Percentiles rank a stretch among this genome's conserved stretches.
Evolutionary conservation across 768 basidiomycete species (phyloP).

Genomic region (Naganishia onofrii): DNA sequence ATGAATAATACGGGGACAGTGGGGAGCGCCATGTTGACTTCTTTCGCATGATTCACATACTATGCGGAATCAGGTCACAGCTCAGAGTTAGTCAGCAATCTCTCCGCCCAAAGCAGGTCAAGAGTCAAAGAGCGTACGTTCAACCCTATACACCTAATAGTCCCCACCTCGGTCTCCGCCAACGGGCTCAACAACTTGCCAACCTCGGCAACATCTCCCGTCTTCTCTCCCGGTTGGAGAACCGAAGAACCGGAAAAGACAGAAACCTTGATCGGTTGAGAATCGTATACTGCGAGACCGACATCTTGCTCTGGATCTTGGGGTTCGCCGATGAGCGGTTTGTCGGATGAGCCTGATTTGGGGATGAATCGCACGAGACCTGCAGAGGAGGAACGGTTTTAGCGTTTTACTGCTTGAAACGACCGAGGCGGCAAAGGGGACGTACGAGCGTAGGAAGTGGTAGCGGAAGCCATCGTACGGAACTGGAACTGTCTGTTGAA

Average conservation of each 20-base stretch:
- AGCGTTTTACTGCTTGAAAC: no score
- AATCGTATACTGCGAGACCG: slow-evolving; percentile 46
- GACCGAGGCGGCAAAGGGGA: neutral
- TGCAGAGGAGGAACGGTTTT: neutral
- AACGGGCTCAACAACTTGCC: slow-evolving; percentile 45
- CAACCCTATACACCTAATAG: slow-evolving; percentile 52
- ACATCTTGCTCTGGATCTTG: slow-evolving; percentile 43
- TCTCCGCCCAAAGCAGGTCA: no score
- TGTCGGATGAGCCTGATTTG: neutral
- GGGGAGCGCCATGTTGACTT: slow-evolving; percentile 45
- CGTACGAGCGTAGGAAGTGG: slow-evolving; percentile 11
- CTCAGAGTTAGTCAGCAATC: no score
- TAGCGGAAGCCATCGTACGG: slow-evolving; percentile 14
- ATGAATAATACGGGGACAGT: slow-evolving; percentile 49
- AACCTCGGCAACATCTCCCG: slow-evolving; percentile 40
- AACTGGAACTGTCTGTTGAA: no score
- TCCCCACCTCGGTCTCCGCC: slow-evolving; percentile 45
- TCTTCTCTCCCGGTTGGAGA: slow-evolving; percentile 42
- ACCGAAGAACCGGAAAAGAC: slow-evolving; percentile 44
- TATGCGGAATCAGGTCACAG: no score
- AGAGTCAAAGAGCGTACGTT: slow-evolving; percentile 40
- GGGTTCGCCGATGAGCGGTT: slow-evolving; percentile 48
- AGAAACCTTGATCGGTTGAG: slow-evolving; percentile 42
- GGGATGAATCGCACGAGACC: slow-evolving; percentile 49
- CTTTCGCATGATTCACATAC: slow-evolving; percentile 49